Conservation (phyloP, 1,139 yeast species). For the Hyphopichia burtonii region DNA sequence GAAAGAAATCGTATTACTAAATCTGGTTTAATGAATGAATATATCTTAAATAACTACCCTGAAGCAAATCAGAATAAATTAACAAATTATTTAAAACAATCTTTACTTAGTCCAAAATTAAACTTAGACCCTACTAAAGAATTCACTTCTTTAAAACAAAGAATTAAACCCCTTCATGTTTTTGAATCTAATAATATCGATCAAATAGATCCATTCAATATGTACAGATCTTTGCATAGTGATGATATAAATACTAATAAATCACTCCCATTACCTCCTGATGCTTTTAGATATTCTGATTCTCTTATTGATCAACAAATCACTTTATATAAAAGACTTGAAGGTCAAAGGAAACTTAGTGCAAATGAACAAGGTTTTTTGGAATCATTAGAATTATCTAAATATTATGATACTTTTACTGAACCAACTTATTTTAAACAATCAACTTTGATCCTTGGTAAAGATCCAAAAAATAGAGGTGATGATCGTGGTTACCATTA, state of each 20-base stretch:
- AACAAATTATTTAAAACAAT: conserved; percentile 4
- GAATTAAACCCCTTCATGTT: conserved; percentile 9
- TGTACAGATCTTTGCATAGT: conserved; percentile 16
- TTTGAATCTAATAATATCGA: conserved; percentile 5
- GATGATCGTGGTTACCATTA: conserved; percentile 52
- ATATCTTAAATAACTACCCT: conserved; percentile 8
- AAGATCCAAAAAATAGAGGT: conserved; percentile 13
- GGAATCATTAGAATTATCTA: conserved; percentile 19
- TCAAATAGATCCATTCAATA: conserved; percentile 14
- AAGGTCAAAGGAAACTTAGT: conserved; percentile 7
- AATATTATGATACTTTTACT: conserved; percentile 13
- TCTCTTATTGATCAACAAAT: conserved; percentile 16
- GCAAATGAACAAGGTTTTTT: conserved; percentile 17
- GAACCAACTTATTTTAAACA: conserved; percentile 24
- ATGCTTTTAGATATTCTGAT: conserved; percentile 20
- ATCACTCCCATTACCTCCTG: conserved; percentile 12
- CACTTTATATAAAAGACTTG: conserved; percentile 12
- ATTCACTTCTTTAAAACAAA: conserved; percentile 12
- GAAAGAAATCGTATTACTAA: conserved; percentile 16
- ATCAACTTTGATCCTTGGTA: conserved; percentile 13
- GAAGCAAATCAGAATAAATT: conserved; percentile 3
- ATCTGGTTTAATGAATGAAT: conserved; percentile 18
- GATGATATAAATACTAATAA: conserved; percentile 7
- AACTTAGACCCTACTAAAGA: conserved; percentile 18
- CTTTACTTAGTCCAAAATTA: conserved; percentile 5